Percentiles rank a stretch among this genome's conserved stretches.
Evolutionary conservation across 1,284 basidiomycete genomes (phyloP).

Genomic region (Rhodotorula sp.): DNA sequence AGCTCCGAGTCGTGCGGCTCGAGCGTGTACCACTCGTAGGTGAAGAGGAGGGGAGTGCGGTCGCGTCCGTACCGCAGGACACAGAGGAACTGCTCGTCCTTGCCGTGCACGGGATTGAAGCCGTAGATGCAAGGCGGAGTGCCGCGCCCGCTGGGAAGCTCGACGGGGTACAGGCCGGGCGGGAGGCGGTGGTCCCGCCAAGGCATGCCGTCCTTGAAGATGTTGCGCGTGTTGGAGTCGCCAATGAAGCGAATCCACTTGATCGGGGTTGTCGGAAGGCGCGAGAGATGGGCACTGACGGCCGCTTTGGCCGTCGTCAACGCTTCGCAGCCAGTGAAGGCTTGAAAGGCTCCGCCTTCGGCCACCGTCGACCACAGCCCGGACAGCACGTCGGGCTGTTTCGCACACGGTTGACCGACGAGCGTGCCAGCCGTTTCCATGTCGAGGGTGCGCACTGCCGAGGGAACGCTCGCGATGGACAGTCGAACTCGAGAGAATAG

Average conservation of each 20-base stretch:
- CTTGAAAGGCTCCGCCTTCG: no score
- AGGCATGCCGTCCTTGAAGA: neutral
- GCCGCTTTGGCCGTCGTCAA: neutral
- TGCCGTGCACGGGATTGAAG: neutral
- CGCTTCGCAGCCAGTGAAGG: neutral
- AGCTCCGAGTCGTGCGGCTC: neutral
- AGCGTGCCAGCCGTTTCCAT: neutral
- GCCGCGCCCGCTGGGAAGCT: neutral
- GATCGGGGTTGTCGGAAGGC: neutral
- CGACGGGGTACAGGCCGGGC: neutral
- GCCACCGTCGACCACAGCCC: no score
- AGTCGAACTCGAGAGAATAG: neutral
- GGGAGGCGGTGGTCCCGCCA: neutral
- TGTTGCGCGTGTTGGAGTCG: neutral
- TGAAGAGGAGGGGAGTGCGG: neutral
- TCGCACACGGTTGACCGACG: no score
- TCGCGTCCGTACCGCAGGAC: neutral
- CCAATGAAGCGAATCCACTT: neutral
- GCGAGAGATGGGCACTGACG: no score
- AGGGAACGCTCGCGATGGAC: neutral
- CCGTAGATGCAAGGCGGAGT: neutral
- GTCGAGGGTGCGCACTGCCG: neutral
- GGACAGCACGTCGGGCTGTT: no score
- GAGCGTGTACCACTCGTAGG: neutral
- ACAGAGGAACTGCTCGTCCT: neutral